Percentiles rank a stretch among this genome's conserved stretches.
phyloP scores from a whole-genome alignment of 441 rosid species.

The Euphorbia schlechtendalii region DNA sequence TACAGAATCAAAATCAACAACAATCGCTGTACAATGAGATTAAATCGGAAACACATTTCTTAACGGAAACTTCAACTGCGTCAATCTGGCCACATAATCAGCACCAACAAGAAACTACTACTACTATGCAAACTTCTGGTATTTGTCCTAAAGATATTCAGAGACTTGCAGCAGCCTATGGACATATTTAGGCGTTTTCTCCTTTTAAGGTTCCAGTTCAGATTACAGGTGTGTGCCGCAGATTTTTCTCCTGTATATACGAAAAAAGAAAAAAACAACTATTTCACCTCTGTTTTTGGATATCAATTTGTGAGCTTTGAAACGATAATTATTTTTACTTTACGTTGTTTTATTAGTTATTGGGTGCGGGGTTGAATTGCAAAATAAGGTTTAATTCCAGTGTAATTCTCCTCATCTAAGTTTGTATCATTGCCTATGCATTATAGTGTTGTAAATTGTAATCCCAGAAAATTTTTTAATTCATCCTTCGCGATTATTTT shows the following conservation, averaged over 20 bases:
- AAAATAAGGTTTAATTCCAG: slow-evolving; percentile 26
- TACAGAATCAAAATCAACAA: slow-evolving; percentile 40
- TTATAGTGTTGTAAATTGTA: slow-evolving; percentile 18
- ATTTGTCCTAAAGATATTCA: slow-evolving; percentile 37
- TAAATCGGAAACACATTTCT: slow-evolving; percentile 46
- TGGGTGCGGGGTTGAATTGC: slow-evolving; percentile 33
- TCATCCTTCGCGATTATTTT: slow-evolving; percentile 2
- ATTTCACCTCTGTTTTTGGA: slow-evolving; percentile 23
- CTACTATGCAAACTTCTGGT: slow-evolving; percentile 28
- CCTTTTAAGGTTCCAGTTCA: background rate
- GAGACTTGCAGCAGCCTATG: slow-evolving; percentile 45
- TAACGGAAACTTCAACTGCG: slow-evolving; percentile 26
- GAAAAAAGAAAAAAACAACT: slow-evolving; percentile 23
- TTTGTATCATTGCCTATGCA: slow-evolving; percentile 28
- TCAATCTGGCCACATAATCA: slow-evolving; percentile 37
- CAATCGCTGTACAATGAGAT: slow-evolving; percentile 42
- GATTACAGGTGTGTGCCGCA: slow-evolving; percentile 30
- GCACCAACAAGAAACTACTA: slow-evolving; percentile 28
- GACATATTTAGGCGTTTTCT: slow-evolving; percentile 28
- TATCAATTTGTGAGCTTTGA: slow-evolving; percentile 23
- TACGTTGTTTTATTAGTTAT: background rate
- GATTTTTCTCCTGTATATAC: slow-evolving; percentile 40
- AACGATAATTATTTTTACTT: slow-evolving; percentile 6
- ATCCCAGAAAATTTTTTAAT: slow-evolving; percentile 18
- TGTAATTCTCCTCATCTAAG: slow-evolving; percentile 15